phyloP scores from a whole-genome alignment of 495 filamentous ascomycete genomes.

The Penicillium paxilli region DNA sequence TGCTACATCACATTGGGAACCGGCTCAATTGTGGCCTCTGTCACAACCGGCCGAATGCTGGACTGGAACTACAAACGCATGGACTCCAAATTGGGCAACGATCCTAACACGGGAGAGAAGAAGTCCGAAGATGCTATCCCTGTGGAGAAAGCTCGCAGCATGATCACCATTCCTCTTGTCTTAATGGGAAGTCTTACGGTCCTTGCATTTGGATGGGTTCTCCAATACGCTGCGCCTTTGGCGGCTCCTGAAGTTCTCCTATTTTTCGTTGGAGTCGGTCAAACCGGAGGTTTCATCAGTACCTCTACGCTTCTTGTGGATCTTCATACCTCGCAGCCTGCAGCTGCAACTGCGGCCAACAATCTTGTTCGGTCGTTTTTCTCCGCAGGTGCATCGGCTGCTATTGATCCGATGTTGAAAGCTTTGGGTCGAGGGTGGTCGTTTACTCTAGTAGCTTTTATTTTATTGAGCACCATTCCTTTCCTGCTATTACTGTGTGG shows the following conservation, averaged over 20 bases:
- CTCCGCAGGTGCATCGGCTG: conserved; percentile 57
- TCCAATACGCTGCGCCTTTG: conserved; percentile 39
- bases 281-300: conserved; percentile 52
- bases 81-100: conserved; percentile 13
- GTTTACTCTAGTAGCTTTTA: conserved; percentile 36
- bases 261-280: conserved; percentile 51
- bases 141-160: conserved; percentile 17
- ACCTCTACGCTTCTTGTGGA: conserved; percentile 53
- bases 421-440: conserved; percentile 54
- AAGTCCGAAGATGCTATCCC: conserved; percentile 3
- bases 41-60: conserved; percentile 34
- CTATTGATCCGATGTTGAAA: conserved; percentile 59
- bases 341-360: conserved; percentile 63
- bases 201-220: conserved; percentile 19
- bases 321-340: conserved; percentile 53
- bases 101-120: not conserved
- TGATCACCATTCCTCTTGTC: conserved; percentile 15
- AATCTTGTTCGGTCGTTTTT: conserved; percentile 64
- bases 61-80: conserved; percentile 45
- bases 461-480: conserved; percentile 18
- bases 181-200: conserved; percentile 11
- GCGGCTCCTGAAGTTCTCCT: conserved; percentile 52
- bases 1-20: conserved; percentile 38
- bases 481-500: conserved; percentile 16
- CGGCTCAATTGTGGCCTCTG: conserved; percentile 30